Percentiles rank a stretch among this genome's conserved stretches.
These are phyloP conservation scores for Populus hybrid DNA, from an alignment of 441 rosid genomes.

Conservation along the genomic window DNA sequence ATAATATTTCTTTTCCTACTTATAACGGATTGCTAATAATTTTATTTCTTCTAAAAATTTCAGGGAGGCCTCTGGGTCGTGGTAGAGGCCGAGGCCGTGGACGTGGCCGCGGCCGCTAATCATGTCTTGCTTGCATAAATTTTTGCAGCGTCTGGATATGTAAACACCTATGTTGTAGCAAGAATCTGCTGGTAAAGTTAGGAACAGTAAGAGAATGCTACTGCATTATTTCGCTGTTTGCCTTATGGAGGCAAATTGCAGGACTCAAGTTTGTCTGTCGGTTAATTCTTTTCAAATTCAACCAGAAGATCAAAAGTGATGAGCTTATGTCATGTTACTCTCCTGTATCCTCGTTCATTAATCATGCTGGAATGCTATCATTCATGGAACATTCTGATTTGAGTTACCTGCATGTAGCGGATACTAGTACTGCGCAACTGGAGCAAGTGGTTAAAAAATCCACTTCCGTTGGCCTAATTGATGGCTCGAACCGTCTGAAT, in stretches of 20 bases:
- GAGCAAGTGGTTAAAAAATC: neutral
- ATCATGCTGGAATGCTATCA: neutral
- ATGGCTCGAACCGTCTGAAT: neutral
- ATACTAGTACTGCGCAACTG: neutral
- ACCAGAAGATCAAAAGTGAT: neutral
- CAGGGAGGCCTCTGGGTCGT: slow-evolving; percentile 86
- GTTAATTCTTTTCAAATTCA: neutral
- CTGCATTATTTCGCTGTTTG: neutral
- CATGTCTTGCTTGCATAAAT: slow-evolving; percentile 4
- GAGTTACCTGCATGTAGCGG: neutral
- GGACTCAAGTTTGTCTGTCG: neutral
- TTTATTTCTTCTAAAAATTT: slow-evolving; percentile 4
- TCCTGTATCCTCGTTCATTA: neutral
- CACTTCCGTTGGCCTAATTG: neutral
- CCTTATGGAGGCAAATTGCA: neutral
- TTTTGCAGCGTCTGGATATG: slow-evolving; percentile 23
- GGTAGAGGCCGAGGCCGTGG: slow-evolving; percentile 97
- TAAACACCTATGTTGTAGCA: slow-evolving; percentile 29
- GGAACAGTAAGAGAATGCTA: slow-evolving; percentile 16
- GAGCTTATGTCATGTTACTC: neutral
- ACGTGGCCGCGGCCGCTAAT: slow-evolving; percentile 78
- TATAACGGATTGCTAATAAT: slow-evolving; percentile 5
- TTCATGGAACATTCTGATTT: neutral
- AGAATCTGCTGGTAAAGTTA: slow-evolving; percentile 12
- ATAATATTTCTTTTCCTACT: neutral